phyloP scores from a whole-genome alignment of 75 land plant species.

The Pinus taeda region DNA sequence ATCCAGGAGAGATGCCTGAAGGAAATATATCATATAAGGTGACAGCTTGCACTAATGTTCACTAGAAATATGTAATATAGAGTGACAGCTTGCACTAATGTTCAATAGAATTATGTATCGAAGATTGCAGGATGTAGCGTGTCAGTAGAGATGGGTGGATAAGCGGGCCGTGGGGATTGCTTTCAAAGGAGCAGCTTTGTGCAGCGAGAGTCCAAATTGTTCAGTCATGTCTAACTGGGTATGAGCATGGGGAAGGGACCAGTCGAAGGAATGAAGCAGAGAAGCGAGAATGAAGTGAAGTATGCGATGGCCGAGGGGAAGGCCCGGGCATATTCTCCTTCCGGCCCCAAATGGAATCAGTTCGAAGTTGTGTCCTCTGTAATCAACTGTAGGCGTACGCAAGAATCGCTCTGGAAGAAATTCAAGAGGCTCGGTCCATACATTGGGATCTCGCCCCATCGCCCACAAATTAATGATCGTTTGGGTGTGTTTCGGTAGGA shows the following conservation, averaged over 20 bases:
- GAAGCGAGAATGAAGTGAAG: conserved; percentile 6
- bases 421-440: background rate
- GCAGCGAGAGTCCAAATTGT: conserved; percentile 16
- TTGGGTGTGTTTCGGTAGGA: conserved; percentile 4
- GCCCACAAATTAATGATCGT: conserved; percentile 11
- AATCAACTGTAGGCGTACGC: background rate
- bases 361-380: conserved; percentile 13
- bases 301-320: conserved; percentile 8
- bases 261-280: conserved; percentile 18
- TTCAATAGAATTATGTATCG: no score
- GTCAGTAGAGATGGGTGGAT: conserved; percentile 3
- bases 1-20: no score
- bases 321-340: conserved; percentile 19
- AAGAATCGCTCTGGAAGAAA: conserved; percentile 10
- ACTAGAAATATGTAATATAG: no score
- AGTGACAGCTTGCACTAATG: no score
- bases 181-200: conserved; percentile 15
- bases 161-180: conserved; percentile 23
- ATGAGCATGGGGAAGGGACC: conserved; percentile 6
- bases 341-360: conserved; percentile 21
- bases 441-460: conserved; percentile 10
- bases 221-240: conserved; percentile 29
- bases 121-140: no score
- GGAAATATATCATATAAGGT: no score
- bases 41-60: no score